Evolutionary conservation across 306 rosid species (phyloP).

Genomic region (Prinsepia uniflora): DNA sequence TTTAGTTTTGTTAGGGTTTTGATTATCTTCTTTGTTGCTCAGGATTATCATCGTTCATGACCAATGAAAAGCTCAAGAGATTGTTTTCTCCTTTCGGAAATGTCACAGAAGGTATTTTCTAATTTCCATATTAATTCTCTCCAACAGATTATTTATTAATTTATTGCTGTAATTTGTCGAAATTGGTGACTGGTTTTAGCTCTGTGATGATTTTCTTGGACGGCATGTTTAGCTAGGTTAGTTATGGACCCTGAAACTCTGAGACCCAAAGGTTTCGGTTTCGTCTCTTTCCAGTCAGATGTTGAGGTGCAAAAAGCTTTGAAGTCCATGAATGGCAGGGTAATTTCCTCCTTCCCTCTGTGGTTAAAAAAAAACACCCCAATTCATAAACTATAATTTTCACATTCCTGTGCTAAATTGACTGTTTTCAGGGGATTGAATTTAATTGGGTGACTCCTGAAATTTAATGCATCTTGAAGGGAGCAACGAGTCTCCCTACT

Average conservation of each 20-base stretch:
- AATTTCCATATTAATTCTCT: background rate
- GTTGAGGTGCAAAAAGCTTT: conserved; percentile 62
- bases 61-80: conserved; percentile 36
- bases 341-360: conserved; percentile 19
- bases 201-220: background rate
- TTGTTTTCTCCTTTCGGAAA: conserved; percentile 66
- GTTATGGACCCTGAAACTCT: conserved; percentile 42
- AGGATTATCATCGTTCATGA: conserved; percentile 66
- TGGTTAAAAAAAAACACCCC: background rate
- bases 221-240: conserved; percentile 38
- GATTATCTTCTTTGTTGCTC: conserved; percentile 5
- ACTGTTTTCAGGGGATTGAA: background rate
- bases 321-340: conserved; percentile 76
- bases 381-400: background rate
- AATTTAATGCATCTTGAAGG: too few species aligned
- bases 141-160: background rate
- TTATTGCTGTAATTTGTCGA: background rate
- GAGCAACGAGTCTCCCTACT: too few species aligned
- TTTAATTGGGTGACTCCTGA: too few species aligned
- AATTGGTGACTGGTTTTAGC: background rate
- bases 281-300: conserved; percentile 56
- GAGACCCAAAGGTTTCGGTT: conserved; percentile 89
- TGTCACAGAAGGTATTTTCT: conserved; percentile 44
- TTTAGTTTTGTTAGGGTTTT: background rate
- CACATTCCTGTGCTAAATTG: background rate